phyloP scores from a whole-genome alignment of 2,329 filamentous ascomycete genomes.

The Aspergillus quadricinctus region DNA sequence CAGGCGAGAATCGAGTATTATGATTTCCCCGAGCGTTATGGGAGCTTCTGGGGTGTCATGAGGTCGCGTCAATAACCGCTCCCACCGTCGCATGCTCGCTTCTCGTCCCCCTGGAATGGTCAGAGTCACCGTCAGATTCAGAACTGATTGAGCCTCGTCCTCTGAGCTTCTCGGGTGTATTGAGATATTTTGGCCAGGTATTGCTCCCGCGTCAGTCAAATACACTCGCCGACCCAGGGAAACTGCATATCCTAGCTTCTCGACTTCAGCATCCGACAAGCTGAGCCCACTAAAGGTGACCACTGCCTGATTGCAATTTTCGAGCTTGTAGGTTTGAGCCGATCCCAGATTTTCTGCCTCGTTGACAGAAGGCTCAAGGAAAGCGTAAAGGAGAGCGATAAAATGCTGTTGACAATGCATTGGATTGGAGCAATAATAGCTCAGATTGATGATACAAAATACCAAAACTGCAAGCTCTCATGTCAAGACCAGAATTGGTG shows the following conservation, averaged over 20 bases:
- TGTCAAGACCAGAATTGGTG: neutral
- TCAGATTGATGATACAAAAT: neutral
- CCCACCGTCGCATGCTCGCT: neutral
- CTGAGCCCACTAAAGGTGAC: neutral
- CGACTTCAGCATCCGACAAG: neutral
- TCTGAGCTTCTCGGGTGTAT: neutral
- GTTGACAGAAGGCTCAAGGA: neutral
- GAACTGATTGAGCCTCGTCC: neutral
- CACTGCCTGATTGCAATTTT: neutral
- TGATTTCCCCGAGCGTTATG: neutral
- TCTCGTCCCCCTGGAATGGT: neutral
- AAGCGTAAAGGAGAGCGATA: constrained; percentile 1
- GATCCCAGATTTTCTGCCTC: neutral
- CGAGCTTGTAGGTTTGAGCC: neutral
- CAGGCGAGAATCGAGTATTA: neutral
- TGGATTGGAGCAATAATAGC: neutral
- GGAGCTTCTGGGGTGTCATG: neutral
- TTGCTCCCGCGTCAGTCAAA: neutral
- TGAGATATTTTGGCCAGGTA: neutral
- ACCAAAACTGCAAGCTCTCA: neutral
- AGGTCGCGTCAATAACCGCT: neutral
- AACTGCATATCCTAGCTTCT: neutral
- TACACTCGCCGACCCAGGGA: neutral
- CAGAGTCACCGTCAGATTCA: constrained; percentile 1
- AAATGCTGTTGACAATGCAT: constrained; percentile 4